phyloP scores from a whole-genome alignment of 2,329 filamentous ascomycete genomes.

The Claviceps digitariae region DNA sequence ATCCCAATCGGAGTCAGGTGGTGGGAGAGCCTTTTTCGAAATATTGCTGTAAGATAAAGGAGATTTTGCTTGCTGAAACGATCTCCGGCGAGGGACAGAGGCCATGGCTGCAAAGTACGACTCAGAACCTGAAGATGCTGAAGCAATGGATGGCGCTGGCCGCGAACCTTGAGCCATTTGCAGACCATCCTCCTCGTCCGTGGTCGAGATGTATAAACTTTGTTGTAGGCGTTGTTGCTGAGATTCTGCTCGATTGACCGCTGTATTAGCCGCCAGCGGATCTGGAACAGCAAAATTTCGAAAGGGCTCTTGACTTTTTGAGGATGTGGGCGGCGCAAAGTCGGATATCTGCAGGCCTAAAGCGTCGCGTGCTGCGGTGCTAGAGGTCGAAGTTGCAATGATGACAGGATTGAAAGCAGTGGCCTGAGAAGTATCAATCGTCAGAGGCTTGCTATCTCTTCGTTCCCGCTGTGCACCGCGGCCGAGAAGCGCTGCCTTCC shows the following conservation, averaged over 20 bases:
- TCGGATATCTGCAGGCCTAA: constrained; percentile 36
- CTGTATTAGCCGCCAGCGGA: constrained; percentile 10
- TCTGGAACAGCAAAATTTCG: constrained; percentile 12
- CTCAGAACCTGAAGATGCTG: constrained; percentile 44
- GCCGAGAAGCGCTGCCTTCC: constrained; percentile 75
- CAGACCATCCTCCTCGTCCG: constrained; percentile 69
- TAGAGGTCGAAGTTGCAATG: constrained; percentile 11
- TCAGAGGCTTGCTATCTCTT: constrained; percentile 35
- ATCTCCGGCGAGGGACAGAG: constrained; percentile 31
- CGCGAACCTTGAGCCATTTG: constrained; percentile 43
- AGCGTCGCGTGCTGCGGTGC: constrained; percentile 16
- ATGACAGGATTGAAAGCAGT: constrained; percentile 11
- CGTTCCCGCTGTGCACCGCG: constrained; percentile 52
- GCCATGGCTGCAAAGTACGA: constrained; percentile 42
- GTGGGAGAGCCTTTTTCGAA: constrained; percentile 32
- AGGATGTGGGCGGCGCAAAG: constrained; percentile 30
- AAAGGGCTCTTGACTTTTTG: constrained; percentile 30
- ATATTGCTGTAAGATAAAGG: constrained; percentile 44
- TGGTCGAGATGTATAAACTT: constrained; percentile 45
- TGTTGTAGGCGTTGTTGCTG: constrained; percentile 12
- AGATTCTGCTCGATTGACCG: constrained; percentile 1
- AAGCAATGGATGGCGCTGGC: constrained; percentile 26
- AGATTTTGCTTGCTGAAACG: constrained; percentile 42
- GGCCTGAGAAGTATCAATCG: constrained; percentile 26
- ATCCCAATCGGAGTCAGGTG: constrained; percentile 55